phyloP scores from a whole-genome alignment of 805 yeast genomes.

The Scheffersomyces amazonensis region DNA sequence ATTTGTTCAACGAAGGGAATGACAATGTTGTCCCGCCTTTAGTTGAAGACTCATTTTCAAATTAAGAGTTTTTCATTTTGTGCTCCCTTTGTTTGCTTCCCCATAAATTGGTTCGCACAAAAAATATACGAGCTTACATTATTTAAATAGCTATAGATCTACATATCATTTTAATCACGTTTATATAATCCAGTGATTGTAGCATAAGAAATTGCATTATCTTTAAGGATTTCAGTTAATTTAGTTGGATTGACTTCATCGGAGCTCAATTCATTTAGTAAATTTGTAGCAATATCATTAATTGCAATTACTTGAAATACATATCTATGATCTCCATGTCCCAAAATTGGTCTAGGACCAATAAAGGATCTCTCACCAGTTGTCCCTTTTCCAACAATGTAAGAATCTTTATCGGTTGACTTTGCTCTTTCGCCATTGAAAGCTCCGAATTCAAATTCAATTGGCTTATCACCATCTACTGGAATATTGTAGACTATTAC shows the following conservation, averaged over 20 bases:
- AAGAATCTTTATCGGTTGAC: conserved; percentile 1
- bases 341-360: conserved; percentile 11
- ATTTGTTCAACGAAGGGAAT: too few species aligned
- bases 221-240: conserved; percentile 2
- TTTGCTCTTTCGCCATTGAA: too few species aligned
- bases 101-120: too few species aligned
- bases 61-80: too few species aligned
- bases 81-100: too few species aligned
- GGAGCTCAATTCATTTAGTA: not conserved
- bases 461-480: not conserved
- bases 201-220: conserved; percentile 4
- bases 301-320: conserved; percentile 12
- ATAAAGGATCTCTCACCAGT: conserved; percentile 3
- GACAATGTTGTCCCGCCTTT: too few species aligned
- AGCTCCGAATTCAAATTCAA: conserved; percentile 3
- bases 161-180: conserved; percentile 4
- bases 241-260: not conserved
- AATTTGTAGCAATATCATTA: conserved; percentile 8
- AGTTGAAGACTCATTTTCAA: too few species aligned
- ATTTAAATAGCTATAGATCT: too few species aligned
- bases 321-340: conserved; percentile 13
- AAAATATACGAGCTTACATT: too few species aligned
- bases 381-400: conserved; percentile 6
- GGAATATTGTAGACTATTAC: conserved; percentile 9
- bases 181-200: conserved; percentile 3